These are phyloP conservation scores for Millerago galiae DNA, from an alignment of 805 yeast species.

Conservation along the genomic window DNA sequence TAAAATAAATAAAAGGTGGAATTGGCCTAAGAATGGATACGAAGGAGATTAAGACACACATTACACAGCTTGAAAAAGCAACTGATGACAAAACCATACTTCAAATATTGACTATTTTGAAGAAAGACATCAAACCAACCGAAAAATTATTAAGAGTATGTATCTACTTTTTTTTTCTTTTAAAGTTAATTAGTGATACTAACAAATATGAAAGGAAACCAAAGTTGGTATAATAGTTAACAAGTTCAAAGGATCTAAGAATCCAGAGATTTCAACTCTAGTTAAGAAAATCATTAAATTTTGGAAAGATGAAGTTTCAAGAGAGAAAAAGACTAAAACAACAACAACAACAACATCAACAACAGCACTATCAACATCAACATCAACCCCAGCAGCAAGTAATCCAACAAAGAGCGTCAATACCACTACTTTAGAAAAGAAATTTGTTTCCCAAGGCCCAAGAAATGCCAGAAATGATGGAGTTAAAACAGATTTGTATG, in stretches of 20 bases:
- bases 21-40: slow-evolving; percentile 44
- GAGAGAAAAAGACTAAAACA: slow-evolving; percentile 39
- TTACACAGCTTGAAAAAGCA: slow-evolving; percentile 69
- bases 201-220: slow-evolving; percentile 51
- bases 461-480: slow-evolving; percentile 82
- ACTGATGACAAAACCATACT: slow-evolving; percentile 56
- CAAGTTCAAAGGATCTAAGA: slow-evolving; percentile 65
- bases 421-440: slow-evolving; percentile 17
- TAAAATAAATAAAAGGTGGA: background rate
- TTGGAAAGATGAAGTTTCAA: slow-evolving; percentile 87
- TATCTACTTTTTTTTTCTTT: slow-evolving; percentile 4
- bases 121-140: slow-evolving; percentile 72
- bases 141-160: slow-evolving; percentile 68
- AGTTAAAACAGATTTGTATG: slow-evolving; percentile 60
- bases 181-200: background rate
- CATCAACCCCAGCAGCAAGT: slow-evolving; percentile 9
- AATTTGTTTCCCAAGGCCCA: slow-evolving; percentile 47
- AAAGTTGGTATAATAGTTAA: slow-evolving; percentile 97
- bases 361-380: too few relatives aligned
- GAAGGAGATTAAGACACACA: slow-evolving; percentile 65
- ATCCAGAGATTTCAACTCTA: slow-evolving; percentile 57
- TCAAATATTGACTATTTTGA: slow-evolving; percentile 58
- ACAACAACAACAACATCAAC: slow-evolving; percentile 5
- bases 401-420: slow-evolving; percentile 7
- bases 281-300: slow-evolving; percentile 78